phyloP scores from a whole-genome alignment of 2,329 filamentous ascomycete species.

The Malbranchea zuffiana region DNA sequence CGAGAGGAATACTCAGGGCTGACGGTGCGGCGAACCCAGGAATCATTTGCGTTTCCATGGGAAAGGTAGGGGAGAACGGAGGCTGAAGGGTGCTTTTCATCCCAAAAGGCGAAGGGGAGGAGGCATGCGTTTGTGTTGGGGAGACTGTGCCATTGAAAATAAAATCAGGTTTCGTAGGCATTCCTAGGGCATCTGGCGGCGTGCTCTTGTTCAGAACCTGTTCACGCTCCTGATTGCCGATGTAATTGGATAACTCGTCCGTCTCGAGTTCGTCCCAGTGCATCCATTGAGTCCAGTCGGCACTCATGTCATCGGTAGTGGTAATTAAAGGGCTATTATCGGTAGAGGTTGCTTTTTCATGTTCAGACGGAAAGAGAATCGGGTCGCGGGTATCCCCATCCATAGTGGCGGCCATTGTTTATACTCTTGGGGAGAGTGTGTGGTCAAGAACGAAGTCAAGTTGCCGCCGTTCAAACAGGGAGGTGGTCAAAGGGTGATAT shows the following conservation, averaged over 20 bases:
- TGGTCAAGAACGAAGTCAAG: conserved; percentile 6
- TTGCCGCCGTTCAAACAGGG: too few species aligned
- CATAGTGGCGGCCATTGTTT: too few species aligned
- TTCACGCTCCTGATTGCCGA: conserved; percentile 16
- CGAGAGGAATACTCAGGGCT: conserved; percentile 2
- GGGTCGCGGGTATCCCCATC: conserved; percentile 8
- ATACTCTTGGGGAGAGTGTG: not conserved
- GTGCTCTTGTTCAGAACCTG: conserved; percentile 10
- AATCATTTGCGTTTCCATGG: conserved; percentile 5
- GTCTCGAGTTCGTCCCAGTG: conserved; percentile 33
- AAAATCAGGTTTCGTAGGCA: conserved; percentile 1
- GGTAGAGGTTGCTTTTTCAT: conserved; percentile 7
- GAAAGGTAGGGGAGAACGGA: conserved; percentile 8
- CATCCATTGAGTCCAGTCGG: conserved; percentile 39
- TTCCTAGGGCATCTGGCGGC: too few species aligned
- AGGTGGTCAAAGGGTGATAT: too few species aligned
- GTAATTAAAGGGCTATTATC: conserved; percentile 14
- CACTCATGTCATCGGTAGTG: conserved; percentile 22
- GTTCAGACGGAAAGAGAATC: conserved; percentile 6
- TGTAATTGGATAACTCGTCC: conserved; percentile 22
- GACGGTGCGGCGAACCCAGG: conserved; percentile 4
- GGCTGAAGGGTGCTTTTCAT: conserved; percentile 3
- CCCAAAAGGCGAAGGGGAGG: not conserved
- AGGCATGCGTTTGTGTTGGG: conserved; percentile 6
- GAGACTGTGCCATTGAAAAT: conserved; percentile 9